Conservation (phyloP, 2,329 filamentous ascomycete species). For the Sclerotinia sclerotiorum region DNA sequence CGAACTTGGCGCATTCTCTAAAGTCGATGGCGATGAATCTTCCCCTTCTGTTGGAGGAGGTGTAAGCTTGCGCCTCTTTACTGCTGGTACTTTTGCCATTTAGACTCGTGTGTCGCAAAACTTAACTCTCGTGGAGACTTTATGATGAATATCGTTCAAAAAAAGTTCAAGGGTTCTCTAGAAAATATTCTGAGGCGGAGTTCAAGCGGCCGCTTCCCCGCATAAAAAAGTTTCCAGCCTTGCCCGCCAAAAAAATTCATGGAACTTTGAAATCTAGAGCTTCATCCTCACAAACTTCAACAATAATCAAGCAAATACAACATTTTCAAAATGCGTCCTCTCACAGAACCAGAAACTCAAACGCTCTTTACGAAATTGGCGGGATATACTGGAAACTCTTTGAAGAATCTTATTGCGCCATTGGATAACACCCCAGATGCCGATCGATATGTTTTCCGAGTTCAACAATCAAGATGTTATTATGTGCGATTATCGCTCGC, state of each 20-base stretch:
- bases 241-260: slow-evolving; percentile 32
- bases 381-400: slow-evolving; percentile 83
- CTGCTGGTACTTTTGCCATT: slow-evolving; percentile 40
- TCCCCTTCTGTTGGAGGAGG: slow-evolving; percentile 53
- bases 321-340: slow-evolving; percentile 62
- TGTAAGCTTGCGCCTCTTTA: slow-evolving; percentile 59
- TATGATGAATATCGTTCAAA: slow-evolving; percentile 23
- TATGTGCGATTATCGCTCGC: slow-evolving; percentile 88
- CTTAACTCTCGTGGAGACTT: slow-evolving; percentile 12
- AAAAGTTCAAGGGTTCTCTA: slow-evolving; percentile 16
- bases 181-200: slow-evolving; percentile 30
- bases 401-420: slow-evolving; percentile 80
- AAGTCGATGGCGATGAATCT: slow-evolving; percentile 39
- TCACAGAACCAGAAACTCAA: slow-evolving; percentile 77
- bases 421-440: slow-evolving; percentile 64
- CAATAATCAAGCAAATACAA: slow-evolving; percentile 13
- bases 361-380: slow-evolving; percentile 90
- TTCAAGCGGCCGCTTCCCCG: slow-evolving; percentile 5
- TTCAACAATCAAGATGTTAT: slow-evolving; percentile 82
- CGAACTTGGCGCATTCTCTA: slow-evolving; percentile 34
- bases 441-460: slow-evolving; percentile 82
- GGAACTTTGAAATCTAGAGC: slow-evolving; percentile 26
- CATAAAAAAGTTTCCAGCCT: slow-evolving; percentile 18
- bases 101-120: slow-evolving; percentile 22
- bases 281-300: slow-evolving; percentile 14